Conservation (phyloP, 164 flowering plant genomes). For the Akebia trifoliata region DNA sequence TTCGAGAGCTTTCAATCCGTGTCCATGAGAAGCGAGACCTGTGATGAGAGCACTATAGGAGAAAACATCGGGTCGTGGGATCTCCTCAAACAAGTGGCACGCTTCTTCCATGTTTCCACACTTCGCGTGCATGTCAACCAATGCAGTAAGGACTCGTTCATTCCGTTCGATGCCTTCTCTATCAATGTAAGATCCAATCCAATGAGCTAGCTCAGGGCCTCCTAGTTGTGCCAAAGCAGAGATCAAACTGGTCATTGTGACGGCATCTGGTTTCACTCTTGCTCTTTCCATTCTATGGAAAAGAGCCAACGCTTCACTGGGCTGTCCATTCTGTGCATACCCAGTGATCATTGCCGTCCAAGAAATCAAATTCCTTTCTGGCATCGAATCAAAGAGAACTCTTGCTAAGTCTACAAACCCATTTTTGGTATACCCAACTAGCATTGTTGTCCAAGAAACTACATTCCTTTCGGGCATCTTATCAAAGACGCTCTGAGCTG, state of each 20-base stretch:
- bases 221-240: constrained; percentile 32
- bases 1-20: constrained; percentile 27
- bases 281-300: constrained; percentile 21
- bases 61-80: constrained; percentile 27
- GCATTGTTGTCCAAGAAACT: constrained; percentile 30
- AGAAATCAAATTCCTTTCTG: constrained; percentile 28
- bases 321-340: constrained; percentile 31
- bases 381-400: constrained; percentile 31
- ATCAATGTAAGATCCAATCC: constrained; percentile 23
- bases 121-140: constrained; percentile 37
- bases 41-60: constrained; percentile 36
- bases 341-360: constrained; percentile 41
- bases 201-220: constrained; percentile 26
- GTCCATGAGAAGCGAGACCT: constrained; percentile 40
- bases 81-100: constrained; percentile 23
- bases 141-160: constrained; percentile 31
- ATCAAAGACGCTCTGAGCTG: constrained; percentile 20
- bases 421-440: constrained; percentile 28
- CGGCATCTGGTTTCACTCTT: constrained; percentile 28
- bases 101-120: constrained; percentile 41
- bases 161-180: constrained; percentile 29
- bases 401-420: constrained; percentile 27
- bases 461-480: constrained; percentile 26
- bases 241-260: constrained; percentile 29
- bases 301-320: constrained; percentile 25